These are phyloP conservation scores for Aspergillus latus DNA, from an alignment of 2,329 filamentous ascomycete genomes.

Conservation along the genomic window DNA sequence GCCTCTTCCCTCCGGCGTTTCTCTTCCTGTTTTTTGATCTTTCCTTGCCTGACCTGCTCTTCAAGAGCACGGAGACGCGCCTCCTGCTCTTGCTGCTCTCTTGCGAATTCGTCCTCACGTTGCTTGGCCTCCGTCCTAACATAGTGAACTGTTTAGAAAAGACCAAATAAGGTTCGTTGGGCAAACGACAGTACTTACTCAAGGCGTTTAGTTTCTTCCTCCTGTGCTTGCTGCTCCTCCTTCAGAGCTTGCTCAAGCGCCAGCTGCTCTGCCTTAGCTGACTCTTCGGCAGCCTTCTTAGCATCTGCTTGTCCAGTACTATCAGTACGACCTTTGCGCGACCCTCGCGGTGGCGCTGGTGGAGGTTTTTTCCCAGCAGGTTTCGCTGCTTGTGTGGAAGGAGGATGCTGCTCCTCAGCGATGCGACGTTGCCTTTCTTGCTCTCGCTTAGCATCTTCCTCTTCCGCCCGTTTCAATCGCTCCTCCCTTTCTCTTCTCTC, in stretches of 20 bases:
- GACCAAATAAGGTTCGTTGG: not conserved
- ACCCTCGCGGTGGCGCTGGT: slow-evolving; percentile 59
- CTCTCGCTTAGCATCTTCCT: slow-evolving; percentile 87
- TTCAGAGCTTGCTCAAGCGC: slow-evolving; percentile 51
- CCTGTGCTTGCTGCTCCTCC: slow-evolving; percentile 74
- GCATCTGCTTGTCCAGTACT: slow-evolving; percentile 58
- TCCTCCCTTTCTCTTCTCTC: slow-evolving; percentile 85
- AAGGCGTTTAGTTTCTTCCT: slow-evolving; percentile 69
- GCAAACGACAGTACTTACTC: slow-evolving; percentile 65
- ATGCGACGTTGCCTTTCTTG: slow-evolving; percentile 80
- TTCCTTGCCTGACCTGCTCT: slow-evolving; percentile 89
- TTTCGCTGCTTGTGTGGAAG: slow-evolving; percentile 58
- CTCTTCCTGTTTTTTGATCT: slow-evolving; percentile 94
- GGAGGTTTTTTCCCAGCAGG: slow-evolving; percentile 68
- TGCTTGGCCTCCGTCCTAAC: slow-evolving; percentile 68
- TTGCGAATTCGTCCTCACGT: slow-evolving; percentile 77
- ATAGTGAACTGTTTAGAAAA: slow-evolving; percentile 10
- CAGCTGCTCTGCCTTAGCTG: slow-evolving; percentile 65
- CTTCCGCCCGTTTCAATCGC: slow-evolving; percentile 84
- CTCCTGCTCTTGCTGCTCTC: slow-evolving; percentile 76
- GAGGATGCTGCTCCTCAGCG: slow-evolving; percentile 66
- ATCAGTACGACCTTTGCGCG: slow-evolving; percentile 66
- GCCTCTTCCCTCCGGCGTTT: slow-evolving; percentile 90
- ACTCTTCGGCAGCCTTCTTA: slow-evolving; percentile 54
- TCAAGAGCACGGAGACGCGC: slow-evolving; percentile 85